These are phyloP conservation scores for Penicillium coprophilum DNA, from an alignment of 495 filamentous ascomycete species.

Conservation along the genomic window DNA sequence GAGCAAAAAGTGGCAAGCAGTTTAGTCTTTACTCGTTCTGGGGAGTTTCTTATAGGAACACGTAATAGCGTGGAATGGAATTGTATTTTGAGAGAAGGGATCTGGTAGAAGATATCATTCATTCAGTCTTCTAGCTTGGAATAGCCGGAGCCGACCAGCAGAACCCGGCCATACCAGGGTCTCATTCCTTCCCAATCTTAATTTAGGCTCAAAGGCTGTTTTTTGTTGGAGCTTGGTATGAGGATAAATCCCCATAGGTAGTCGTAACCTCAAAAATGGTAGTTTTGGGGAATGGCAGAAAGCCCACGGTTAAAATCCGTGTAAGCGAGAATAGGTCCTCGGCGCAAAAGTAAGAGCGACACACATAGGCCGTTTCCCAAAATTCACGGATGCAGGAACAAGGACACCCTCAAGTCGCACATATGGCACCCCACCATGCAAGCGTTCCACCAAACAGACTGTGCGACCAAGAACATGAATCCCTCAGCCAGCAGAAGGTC, in stretches of 20 bases:
- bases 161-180: neutral
- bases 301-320: too few relatives aligned
- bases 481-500: neutral
- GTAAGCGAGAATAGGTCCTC: neutral
- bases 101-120: slow-evolving; percentile 1
- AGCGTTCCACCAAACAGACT: slow-evolving; percentile 4
- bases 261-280: neutral
- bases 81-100: neutral
- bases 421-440: neutral
- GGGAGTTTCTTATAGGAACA: neutral
- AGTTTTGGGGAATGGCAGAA: neutral
- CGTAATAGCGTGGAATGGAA: neutral
- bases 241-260: neutral
- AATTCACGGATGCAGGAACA: neutral
- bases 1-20: neutral
- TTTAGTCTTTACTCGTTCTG: neutral
- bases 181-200: neutral
- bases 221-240: neutral
- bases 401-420: neutral
- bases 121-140: neutral
- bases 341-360: neutral
- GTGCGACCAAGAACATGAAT: neutral
- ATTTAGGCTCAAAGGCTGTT: neutral
- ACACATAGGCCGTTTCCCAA: neutral
- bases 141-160: slow-evolving; percentile 8